A percentile compares a stretch with the other conserved stretches of the same genome.
Conservation (phyloP, 768 basidiomycete genomes). For the Amanita brunnescens region DNA sequence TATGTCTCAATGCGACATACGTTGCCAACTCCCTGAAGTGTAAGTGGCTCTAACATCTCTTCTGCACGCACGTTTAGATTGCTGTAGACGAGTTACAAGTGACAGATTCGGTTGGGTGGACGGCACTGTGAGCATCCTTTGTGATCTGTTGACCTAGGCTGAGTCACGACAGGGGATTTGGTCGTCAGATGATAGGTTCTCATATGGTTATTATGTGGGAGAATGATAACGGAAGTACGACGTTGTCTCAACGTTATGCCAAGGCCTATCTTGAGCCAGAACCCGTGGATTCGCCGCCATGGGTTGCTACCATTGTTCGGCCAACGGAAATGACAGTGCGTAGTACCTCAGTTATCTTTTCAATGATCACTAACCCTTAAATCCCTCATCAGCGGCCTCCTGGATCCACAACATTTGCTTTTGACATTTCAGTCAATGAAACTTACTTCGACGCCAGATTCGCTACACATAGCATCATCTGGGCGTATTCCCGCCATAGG, state of each 20-base stretch:
- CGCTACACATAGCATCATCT: slow-evolving; percentile 25
- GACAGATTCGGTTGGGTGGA: slow-evolving; percentile 38
- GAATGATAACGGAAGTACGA: slow-evolving; percentile 41
- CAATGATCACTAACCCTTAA: background rate
- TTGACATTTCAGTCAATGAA: slow-evolving; percentile 33
- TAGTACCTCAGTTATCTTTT: background rate
- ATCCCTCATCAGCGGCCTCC: slow-evolving; percentile 22
- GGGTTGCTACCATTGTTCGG: slow-evolving; percentile 32
- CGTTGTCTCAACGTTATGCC: slow-evolving; percentile 51
- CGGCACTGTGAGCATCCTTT: slow-evolving; percentile 34
- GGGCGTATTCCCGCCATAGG: slow-evolving; percentile 27
- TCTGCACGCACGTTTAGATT: background rate
- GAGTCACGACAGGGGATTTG: slow-evolving; percentile 35
- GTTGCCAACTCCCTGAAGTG: slow-evolving; percentile 35
- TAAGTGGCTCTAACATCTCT: slow-evolving; percentile 19
- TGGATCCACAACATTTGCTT: slow-evolving; percentile 30
- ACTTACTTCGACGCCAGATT: slow-evolving; percentile 19
- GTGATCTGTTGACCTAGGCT: slow-evolving; percentile 3
- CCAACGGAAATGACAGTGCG: slow-evolving; percentile 25
- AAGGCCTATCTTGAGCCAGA: slow-evolving; percentile 38
- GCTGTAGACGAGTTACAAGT: slow-evolving; percentile 36
- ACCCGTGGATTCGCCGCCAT: slow-evolving; percentile 33
- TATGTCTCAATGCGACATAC: slow-evolving; percentile 42
- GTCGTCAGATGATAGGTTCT: slow-evolving; percentile 36
- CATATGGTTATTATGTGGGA: slow-evolving; percentile 51